Percentiles rank a stretch among this genome's conserved stretches.
Conservation (phyloP, 176 grass and related monocot species). For the Ananas comosus region DNA sequence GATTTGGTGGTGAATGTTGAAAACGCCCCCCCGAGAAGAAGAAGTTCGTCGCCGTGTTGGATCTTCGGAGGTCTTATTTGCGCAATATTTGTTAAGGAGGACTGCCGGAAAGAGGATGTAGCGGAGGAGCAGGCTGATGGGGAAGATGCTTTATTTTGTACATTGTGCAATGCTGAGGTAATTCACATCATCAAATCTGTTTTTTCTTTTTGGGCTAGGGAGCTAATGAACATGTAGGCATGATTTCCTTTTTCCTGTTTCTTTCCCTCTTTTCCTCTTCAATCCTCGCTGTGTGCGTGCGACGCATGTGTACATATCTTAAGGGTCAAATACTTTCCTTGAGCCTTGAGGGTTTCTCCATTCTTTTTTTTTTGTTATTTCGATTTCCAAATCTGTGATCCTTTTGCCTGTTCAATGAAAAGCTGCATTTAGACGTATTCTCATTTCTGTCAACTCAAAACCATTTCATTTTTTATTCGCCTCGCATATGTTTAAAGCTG, state of each 20-base stretch:
- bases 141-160: conserved; percentile 92
- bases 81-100: conserved; percentile 81
- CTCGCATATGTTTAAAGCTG: too few relatives aligned
- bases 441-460: too few relatives aligned
- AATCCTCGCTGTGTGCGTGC: neutral
- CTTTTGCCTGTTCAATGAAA: too few relatives aligned
- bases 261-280: neutral
- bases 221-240: too few relatives aligned
- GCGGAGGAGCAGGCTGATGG: conserved; percentile 56
- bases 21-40: conserved; percentile 28
- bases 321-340: too few relatives aligned
- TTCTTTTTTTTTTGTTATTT: too few relatives aligned
- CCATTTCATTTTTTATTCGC: too few relatives aligned
- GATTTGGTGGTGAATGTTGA: conserved; percentile 28
- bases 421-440: too few relatives aligned
- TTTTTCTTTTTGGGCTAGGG: conserved; percentile 9
- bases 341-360: too few relatives aligned
- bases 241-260: neutral
- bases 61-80: conserved; percentile 63
- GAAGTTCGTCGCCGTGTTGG: conserved; percentile 66
- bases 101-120: conserved; percentile 71
- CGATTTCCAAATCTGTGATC: too few relatives aligned
- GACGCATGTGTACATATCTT: too few relatives aligned
- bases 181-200: neutral
- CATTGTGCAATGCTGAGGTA: conserved; percentile 97